These are phyloP conservation scores for Mycogone perniciosa DNA, from an alignment of 2,329 filamentous ascomycete species.

Conservation along the genomic window DNA sequence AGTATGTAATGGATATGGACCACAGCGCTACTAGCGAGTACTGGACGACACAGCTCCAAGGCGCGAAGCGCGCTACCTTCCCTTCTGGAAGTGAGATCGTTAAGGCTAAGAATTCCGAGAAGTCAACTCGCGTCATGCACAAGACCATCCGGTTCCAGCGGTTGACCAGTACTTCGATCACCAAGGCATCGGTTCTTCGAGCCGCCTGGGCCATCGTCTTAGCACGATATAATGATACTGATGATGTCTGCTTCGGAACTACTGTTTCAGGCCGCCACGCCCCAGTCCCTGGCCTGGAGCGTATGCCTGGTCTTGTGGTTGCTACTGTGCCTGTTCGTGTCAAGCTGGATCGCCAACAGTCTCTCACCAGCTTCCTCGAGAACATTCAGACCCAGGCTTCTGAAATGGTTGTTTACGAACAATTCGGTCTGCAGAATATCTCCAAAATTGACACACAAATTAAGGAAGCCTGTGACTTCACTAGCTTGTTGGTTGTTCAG, in stretches of 20 bases:
- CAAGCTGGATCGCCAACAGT: slow-evolving; percentile 2
- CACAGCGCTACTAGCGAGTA: slow-evolving; percentile 2
- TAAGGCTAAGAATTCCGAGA: not conserved
- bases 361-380: slow-evolving; percentile 7
- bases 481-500: slow-evolving; percentile 17
- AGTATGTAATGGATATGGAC: slow-evolving; percentile 10
- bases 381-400: slow-evolving; percentile 12
- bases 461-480: slow-evolving; percentile 16
- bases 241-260: slow-evolving; percentile 16
- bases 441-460: slow-evolving; percentile 11
- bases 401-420: slow-evolving; percentile 16
- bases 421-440: slow-evolving; percentile 20
- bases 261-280: slow-evolving; percentile 17
- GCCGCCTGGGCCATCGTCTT: slow-evolving; percentile 29
- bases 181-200: slow-evolving; percentile 19
- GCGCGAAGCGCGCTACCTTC: slow-evolving; percentile 3
- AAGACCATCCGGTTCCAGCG: slow-evolving; percentile 1
- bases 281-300: slow-evolving; percentile 15
- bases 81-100: not conserved
- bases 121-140: not conserved
- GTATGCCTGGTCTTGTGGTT: slow-evolving; percentile 15
- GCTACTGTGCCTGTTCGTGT: slow-evolving; percentile 12
- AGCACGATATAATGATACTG: slow-evolving; percentile 28
- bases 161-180: slow-evolving; percentile 12
- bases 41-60: slow-evolving; percentile 8